Conservation (phyloP, 305 asterid species). For the Solanum hybrid region DNA sequence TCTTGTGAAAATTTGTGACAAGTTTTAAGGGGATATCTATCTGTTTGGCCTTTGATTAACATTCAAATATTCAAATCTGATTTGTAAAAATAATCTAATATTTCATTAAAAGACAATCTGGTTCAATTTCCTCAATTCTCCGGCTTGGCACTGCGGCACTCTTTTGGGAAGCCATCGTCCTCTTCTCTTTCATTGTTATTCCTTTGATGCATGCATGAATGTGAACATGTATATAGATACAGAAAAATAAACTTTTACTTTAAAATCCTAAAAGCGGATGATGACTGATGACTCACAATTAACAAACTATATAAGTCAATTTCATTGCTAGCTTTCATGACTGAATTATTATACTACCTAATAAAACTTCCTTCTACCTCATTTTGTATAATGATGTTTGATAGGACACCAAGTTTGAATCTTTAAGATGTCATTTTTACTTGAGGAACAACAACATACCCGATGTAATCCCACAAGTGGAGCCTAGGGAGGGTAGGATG, state of each 20-base stretch:
- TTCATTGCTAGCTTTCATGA: not conserved
- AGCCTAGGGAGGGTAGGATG: not conserved
- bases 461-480: not conserved
- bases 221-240: not conserved
- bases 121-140: not conserved
- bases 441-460: not conserved
- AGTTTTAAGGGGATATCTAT: not conserved
- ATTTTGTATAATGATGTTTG: not conserved
- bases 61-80: not conserved
- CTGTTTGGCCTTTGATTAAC: not conserved
- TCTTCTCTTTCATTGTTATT: not conserved
- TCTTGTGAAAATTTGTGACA: not conserved
- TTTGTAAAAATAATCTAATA: not conserved
- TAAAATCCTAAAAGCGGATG: not conserved
- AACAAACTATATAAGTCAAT: not conserved
- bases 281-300: conserved; percentile 1
- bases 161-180: not conserved
- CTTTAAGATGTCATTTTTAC: not conserved
- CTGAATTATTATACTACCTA: not conserved
- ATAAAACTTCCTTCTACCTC: not conserved
- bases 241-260: not conserved
- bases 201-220: not conserved
- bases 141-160: not conserved
- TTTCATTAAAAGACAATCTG: not conserved
- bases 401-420: not conserved